Evolutionary conservation across 108 stramenopile genomes (phyloP).

Genomic region (Fistulifera pelliculosa): DNA sequence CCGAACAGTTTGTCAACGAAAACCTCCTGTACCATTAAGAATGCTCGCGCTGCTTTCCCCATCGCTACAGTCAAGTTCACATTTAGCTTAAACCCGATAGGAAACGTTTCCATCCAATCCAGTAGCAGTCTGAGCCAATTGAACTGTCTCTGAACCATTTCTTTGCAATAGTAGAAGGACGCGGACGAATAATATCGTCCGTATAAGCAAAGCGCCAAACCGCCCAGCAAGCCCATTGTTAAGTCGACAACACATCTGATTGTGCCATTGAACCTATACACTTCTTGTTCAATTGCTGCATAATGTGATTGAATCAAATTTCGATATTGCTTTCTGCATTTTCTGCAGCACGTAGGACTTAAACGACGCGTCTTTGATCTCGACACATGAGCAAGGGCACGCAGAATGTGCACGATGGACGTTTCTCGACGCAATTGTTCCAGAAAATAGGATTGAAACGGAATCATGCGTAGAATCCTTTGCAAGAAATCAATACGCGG

Average conservation of each 20-base stretch:
- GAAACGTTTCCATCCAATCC: conserved; percentile 60
- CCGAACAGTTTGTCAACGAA: conserved; percentile 1
- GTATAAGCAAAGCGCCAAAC: background rate
- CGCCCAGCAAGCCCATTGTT: background rate
- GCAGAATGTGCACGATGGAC: background rate
- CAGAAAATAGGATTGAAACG: background rate
- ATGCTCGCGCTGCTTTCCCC: conserved; percentile 28
- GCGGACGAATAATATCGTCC: background rate
- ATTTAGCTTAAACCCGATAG: conserved; percentile 80
- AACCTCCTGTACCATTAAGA: conserved; percentile 22
- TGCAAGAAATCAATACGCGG: background rate
- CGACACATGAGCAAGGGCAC: background rate
- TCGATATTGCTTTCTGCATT: no score
- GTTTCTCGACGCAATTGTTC: background rate
- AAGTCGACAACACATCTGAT: background rate
- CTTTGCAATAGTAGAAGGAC: conserved; percentile 3
- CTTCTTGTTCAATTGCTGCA: background rate
- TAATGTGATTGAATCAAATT: background rate
- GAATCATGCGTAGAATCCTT: background rate
- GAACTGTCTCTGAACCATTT: conserved; percentile 1
- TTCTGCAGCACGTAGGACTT: no score
- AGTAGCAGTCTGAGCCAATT: conserved; percentile 6
- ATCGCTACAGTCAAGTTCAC: conserved; percentile 52
- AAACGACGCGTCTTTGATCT: no score
- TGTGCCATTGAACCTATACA: background rate